phyloP scores from a whole-genome alignment of 2,329 filamentous ascomycete genomes.

The Onygenales sp. region DNA sequence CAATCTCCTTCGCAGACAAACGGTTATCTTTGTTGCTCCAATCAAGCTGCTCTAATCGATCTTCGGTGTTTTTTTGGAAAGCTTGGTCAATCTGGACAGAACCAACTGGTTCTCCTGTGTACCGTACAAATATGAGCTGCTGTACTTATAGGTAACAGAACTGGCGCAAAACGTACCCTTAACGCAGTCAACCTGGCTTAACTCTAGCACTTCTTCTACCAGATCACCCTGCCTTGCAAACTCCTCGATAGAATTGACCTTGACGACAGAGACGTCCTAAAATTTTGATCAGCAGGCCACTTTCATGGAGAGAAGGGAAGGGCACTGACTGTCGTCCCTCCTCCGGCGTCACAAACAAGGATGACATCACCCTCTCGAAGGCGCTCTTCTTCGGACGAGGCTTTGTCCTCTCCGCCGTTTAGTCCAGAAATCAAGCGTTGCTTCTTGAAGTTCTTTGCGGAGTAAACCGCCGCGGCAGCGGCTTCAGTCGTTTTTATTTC shows the following conservation, averaged over 20 bases:
- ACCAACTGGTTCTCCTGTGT: constrained; percentile 1
- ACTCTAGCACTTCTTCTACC: neutral
- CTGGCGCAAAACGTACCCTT: neutral
- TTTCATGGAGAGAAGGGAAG: neutral
- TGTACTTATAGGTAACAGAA: neutral
- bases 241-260: neutral
- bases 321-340: constrained; percentile 2
- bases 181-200: neutral
- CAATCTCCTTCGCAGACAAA: neutral
- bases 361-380: neutral
- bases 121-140: neutral
- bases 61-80: neutral
- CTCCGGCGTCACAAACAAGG: constrained; percentile 5
- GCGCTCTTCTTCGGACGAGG: neutral
- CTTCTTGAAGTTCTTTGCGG: neutral
- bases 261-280: constrained; percentile 2
- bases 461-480: constrained; percentile 1
- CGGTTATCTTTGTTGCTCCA: neutral
- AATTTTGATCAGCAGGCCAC: neutral
- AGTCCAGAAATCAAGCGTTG: neutral
- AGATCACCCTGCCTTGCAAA: neutral
- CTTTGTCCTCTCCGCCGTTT: neutral
- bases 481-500: constrained; percentile 2
- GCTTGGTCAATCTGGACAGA: constrained; percentile 2
- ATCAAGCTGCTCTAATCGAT: neutral